Conservation (phyloP, 139 green algal species). For the Astrephomene gubernaculifera region DNA sequence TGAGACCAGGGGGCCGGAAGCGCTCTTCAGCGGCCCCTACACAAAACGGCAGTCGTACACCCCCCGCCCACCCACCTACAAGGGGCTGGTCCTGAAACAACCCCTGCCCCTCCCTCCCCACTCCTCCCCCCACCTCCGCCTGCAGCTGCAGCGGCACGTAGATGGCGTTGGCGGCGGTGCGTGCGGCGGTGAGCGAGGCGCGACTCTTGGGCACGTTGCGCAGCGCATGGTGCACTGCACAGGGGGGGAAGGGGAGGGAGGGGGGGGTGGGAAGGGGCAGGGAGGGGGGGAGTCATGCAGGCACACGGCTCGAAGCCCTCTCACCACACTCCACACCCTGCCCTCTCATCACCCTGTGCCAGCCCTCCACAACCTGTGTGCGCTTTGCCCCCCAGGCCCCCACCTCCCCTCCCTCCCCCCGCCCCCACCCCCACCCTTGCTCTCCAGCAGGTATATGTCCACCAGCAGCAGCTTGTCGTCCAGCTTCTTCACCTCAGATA, state of each 20-base stretch:
- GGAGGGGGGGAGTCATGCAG: not conserved
- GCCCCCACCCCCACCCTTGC: constrained; percentile 55
- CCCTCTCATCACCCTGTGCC: not conserved
- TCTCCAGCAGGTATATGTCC: constrained; percentile 98
- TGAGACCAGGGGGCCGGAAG: not conserved
- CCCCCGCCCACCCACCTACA: not conserved
- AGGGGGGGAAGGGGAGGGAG: too few species aligned
- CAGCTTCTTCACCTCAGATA: constrained; percentile 96
- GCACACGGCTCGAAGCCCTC: not conserved
- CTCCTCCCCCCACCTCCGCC: constrained; percentile 69
- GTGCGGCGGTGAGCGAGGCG: constrained; percentile 93
- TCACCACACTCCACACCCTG: not conserved
- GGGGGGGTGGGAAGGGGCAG: not conserved
- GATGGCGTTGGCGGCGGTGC: constrained; percentile 96
- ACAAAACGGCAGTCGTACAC: too few species aligned
- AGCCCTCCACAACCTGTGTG: not conserved
- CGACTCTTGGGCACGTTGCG: constrained; percentile 94
- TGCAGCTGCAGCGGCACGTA: constrained; percentile 95
- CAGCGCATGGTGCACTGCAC: constrained; percentile 89
- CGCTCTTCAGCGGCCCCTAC: too few species aligned
- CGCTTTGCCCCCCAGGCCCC: not conserved
- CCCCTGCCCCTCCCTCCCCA: not conserved
- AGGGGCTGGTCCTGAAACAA: too few species aligned
- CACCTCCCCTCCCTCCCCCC: not conserved
- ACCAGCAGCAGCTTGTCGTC: constrained; percentile 99